phyloP scores from a whole-genome alignment of 2,329 filamentous ascomycete genomes.

The Xylariaceae sp. region DNA sequence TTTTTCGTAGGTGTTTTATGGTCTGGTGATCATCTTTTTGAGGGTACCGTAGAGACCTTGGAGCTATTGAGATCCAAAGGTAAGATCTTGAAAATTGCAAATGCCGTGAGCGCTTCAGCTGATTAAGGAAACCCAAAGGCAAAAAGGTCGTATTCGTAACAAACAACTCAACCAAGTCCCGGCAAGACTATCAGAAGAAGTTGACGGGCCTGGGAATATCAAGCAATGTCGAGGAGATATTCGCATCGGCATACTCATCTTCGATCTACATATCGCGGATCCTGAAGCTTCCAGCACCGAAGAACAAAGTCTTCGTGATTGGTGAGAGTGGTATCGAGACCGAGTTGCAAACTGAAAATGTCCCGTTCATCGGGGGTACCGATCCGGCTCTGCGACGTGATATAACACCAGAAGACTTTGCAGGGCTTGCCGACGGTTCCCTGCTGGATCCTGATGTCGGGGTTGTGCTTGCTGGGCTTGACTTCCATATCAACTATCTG shows the following conservation, averaged over 20 bases:
- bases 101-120: neutral
- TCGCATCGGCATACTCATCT: conserved; percentile 91
- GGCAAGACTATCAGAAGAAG: conserved; percentile 88
- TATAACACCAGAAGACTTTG: conserved; percentile 76
- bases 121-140: conserved; percentile 46
- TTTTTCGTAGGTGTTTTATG: conserved; percentile 69
- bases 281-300: conserved; percentile 69
- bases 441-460: conserved; percentile 83
- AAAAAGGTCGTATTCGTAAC: conserved; percentile 95
- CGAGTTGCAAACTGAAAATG: conserved; percentile 74
- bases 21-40: conserved; percentile 89
- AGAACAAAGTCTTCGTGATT: conserved; percentile 91
- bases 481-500: conserved; percentile 93
- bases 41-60: conserved; percentile 79
- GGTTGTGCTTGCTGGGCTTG: conserved; percentile 82
- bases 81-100: conserved; percentile 33
- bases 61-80: conserved; percentile 78
- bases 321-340: conserved; percentile 89
- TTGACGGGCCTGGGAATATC: conserved; percentile 78
- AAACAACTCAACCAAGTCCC: conserved; percentile 97
- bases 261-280: conserved; percentile 95
- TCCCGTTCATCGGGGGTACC: conserved; percentile 81
- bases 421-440: conserved; percentile 68
- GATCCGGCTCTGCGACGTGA: conserved; percentile 74
- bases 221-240: conserved; percentile 81